Conservation (phyloP, 2,329 filamentous ascomycete species). For the Xylariaceae sp. region DNA sequence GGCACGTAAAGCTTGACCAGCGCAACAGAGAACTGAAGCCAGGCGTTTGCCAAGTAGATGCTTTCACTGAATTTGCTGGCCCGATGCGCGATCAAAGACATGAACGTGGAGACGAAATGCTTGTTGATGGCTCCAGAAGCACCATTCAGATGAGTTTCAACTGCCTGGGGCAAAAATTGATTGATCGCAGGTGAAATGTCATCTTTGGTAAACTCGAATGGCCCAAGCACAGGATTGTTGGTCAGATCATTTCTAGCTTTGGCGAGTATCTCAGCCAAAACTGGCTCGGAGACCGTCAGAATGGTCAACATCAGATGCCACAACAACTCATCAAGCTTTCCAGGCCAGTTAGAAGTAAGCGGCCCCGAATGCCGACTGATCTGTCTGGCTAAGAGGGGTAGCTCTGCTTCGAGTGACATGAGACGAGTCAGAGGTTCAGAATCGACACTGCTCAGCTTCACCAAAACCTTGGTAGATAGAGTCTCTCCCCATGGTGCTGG, state of each 20-base stretch:
- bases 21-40: constrained; percentile 70
- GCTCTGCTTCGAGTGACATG: constrained; percentile 58
- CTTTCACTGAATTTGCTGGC: constrained; percentile 23
- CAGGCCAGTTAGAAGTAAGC: constrained; percentile 46
- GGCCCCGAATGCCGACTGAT: constrained; percentile 46
- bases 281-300: constrained; percentile 36
- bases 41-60: constrained; percentile 53
- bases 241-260: constrained; percentile 24
- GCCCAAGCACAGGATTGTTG: constrained; percentile 11
- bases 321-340: constrained; percentile 45
- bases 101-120: constrained; percentile 42
- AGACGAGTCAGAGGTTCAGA: constrained; percentile 56
- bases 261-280: constrained; percentile 28
- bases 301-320: constrained; percentile 41
- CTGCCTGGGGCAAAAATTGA: constrained; percentile 22
- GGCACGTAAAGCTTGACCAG: constrained; percentile 78
- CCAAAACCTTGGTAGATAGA: constrained; percentile 49
- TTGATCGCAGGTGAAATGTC: constrained; percentile 29
- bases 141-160: constrained; percentile 18
- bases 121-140: constrained; percentile 31
- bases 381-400: constrained; percentile 55
- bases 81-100: constrained; percentile 39
- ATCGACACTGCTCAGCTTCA: constrained; percentile 47
- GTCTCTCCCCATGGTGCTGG: constrained; percentile 37
- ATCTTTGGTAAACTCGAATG: constrained; percentile 21